phyloP scores from a whole-genome alignment of 116 monocot genomes.

The Trichopus zeylanicus region DNA sequence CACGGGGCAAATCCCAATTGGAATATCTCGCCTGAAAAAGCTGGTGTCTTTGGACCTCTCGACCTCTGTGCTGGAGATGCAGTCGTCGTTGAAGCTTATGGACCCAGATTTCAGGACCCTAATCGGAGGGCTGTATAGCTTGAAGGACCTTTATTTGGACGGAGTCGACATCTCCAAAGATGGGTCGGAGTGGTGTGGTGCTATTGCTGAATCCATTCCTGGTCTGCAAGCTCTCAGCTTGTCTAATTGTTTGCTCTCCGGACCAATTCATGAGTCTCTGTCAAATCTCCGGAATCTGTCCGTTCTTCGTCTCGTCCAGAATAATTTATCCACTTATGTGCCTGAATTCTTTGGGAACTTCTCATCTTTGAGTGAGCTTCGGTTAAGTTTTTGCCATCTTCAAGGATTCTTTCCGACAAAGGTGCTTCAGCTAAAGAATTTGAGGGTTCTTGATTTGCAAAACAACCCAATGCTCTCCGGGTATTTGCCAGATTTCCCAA shows the following conservation, averaged over 20 bases:
- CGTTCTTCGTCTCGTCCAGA: slow-evolving; percentile 31
- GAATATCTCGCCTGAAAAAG: slow-evolving; percentile 25
- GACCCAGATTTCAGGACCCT: slow-evolving; percentile 19
- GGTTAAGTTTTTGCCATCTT: slow-evolving; percentile 25
- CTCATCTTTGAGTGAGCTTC: slow-evolving; percentile 31
- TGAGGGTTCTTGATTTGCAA: slow-evolving; percentile 40
- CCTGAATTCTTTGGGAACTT: slow-evolving; percentile 49
- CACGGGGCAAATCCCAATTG: slow-evolving; percentile 22
- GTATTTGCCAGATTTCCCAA: slow-evolving; percentile 25
- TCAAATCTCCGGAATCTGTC: slow-evolving; percentile 22
- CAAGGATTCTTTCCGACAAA: slow-evolving; percentile 31
- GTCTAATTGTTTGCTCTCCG: slow-evolving; percentile 35
- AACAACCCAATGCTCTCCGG: slow-evolving; percentile 47
- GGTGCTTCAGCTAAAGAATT: slow-evolving; percentile 31
- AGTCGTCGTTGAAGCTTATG: not conserved
- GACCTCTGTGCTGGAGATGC: not conserved
- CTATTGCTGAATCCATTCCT: slow-evolving; percentile 21
- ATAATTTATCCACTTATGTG: slow-evolving; percentile 30
- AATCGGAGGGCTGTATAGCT: slow-evolving; percentile 25
- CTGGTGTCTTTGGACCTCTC: slow-evolving; percentile 56
- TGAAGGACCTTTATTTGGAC: slow-evolving; percentile 44
- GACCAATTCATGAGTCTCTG: slow-evolving; percentile 35
- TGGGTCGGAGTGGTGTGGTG: slow-evolving; percentile 33
- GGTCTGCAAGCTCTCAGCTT: slow-evolving; percentile 42
- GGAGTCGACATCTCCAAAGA: slow-evolving; percentile 38